Evolutionary conservation across 2,329 filamentous ascomycete species (phyloP), one percentile per base, ranked within the genome.

Genomic region (Atkinsonella texensis): DNA sequence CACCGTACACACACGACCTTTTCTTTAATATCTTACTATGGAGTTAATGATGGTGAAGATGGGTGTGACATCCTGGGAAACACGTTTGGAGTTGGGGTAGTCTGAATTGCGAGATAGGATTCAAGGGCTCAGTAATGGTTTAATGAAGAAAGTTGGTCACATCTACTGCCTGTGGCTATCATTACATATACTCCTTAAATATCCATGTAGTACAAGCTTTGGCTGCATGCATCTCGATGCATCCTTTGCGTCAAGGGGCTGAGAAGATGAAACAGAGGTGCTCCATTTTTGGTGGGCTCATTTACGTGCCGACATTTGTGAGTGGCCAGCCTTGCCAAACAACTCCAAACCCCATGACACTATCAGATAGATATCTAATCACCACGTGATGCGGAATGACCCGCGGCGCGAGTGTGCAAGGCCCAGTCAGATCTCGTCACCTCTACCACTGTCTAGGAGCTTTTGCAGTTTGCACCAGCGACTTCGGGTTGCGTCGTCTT

Each of bases 381-480:
- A 52, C 18, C 66, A 68, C 66, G 66, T 68, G 64, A 66, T 49
- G 54, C 58, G 56, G 59, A 62, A 58, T 57, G 49, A 58, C 56
- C 60, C 62, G 63, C 60, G 57, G 54, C 53, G 59, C 57, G 51
- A 42, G 53, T 57, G 56, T 56, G 59, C 58, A 55, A 60, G 53
- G 31, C 49, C 59, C 55, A 40, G 56, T 59, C 57, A 64, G 60
- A 64, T 66, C 61, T 60, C 59, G 56, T 66, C 63, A 63, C 65
- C 63, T 62, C 61, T 62, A 59, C 60, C 58, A 58, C 61, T 46
- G 48, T 33, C 60, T 57, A 62, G 63, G 59, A 65, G 65, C 63
- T 65, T 55, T 58, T 59, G 60, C 64, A 66, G 60, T 67, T 65
- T 68, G 64, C 65, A 66, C 55, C 39, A 33, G 47, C 52, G 44